Evolutionary conservation across 1,284 basidiomycete genomes (phyloP).

Genomic region (Ganoderma lingzhi): DNA sequence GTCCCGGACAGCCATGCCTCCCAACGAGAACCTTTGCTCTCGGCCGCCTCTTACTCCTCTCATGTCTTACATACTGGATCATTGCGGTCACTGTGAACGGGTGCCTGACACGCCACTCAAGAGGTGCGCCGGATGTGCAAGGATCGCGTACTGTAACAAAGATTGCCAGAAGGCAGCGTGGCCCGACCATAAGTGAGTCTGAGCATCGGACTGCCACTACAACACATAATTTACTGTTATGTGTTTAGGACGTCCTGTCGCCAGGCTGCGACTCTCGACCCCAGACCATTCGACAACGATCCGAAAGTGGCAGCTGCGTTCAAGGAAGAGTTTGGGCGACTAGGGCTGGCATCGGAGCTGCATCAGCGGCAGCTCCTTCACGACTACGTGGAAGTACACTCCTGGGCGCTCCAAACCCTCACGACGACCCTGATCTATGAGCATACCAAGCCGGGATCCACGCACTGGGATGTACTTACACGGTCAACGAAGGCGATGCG

Average conservation of each 20-base stretch:
- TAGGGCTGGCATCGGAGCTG: neutral
- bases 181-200: conserved; percentile 5
- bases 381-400: neutral
- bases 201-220: neutral
- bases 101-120: neutral
- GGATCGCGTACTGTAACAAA: conserved; percentile 4
- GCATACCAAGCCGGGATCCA: neutral
- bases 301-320: neutral
- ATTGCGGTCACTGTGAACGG: neutral
- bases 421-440: neutral
- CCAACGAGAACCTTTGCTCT: neutral
- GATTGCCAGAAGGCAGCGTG: conserved; percentile 4
- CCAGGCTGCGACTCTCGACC: neutral
- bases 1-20: neutral
- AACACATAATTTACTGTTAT: neutral
- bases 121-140: neutral
- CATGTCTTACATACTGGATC: neutral
- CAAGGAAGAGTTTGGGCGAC: neutral
- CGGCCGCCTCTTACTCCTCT: neutral
- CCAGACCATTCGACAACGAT: neutral
- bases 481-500: neutral
- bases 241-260: neutral
- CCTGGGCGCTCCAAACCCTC: neutral
- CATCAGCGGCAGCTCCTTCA: neutral
- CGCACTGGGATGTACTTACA: neutral